Conservation (phyloP, 495 filamentous ascomycete species). For the Hypoxylon crocopeplum region DNA sequence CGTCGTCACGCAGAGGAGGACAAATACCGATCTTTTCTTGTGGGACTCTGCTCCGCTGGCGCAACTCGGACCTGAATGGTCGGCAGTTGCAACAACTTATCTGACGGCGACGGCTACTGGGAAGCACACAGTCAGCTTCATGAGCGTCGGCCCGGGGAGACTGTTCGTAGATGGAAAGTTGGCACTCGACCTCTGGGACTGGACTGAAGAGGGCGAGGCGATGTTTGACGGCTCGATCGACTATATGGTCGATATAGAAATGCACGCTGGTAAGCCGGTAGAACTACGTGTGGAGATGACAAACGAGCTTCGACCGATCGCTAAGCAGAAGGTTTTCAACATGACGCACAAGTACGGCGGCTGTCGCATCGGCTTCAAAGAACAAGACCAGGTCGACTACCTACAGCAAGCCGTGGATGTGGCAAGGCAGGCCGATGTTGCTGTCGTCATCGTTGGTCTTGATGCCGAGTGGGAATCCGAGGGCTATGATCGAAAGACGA, state of each 20-base stretch:
- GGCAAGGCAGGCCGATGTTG: conserved; percentile 74
- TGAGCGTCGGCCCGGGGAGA: conserved; percentile 74
- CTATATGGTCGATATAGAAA: conserved; percentile 58
- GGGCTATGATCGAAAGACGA: conserved; percentile 81
- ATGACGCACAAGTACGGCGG: conserved; percentile 71
- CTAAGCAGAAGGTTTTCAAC: conserved; percentile 56
- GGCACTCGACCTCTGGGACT: conserved; percentile 76
- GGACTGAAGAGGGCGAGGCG: conserved; percentile 69
- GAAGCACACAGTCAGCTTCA: conserved; percentile 76
- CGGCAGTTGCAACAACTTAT: conserved; percentile 63
- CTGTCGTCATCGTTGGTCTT: conserved; percentile 79
- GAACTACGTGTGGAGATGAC: conserved; percentile 64
- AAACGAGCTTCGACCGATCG: conserved; percentile 64
- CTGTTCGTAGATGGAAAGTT: conserved; percentile 73
- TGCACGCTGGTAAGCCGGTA: conserved; percentile 56
- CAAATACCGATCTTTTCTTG: conserved; percentile 69
- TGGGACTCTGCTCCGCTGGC: conserved; percentile 71
- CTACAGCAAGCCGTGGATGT: conserved; percentile 73
- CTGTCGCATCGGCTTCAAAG: conserved; percentile 78
- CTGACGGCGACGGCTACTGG: conserved; percentile 62
- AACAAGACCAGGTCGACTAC: conserved; percentile 71
- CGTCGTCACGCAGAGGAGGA: conserved; percentile 58
- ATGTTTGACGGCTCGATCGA: conserved; percentile 67
- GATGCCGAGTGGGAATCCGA: conserved; percentile 91
- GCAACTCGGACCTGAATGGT: conserved; percentile 65